Conservation (phyloP, 345 rosid species). For the Hibiscus syriacus region DNA sequence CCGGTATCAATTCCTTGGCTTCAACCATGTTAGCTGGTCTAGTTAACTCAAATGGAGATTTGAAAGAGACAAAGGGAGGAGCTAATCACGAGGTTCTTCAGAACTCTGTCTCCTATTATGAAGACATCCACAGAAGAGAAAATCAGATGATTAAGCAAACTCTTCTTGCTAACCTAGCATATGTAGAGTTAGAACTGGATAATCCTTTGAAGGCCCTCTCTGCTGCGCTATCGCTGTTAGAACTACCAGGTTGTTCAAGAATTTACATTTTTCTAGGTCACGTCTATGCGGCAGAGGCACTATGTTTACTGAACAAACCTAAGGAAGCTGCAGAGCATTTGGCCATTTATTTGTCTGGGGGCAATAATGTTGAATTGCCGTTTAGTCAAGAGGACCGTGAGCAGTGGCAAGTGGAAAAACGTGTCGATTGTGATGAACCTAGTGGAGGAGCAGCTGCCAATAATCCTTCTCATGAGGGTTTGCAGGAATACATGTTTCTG, state of each 20-base stretch:
- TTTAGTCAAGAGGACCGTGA: conserved; percentile 66
- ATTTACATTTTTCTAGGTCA: conserved; percentile 69
- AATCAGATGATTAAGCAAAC: conserved; percentile 61
- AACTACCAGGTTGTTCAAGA: conserved; percentile 63
- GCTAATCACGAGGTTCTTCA: conserved; percentile 57
- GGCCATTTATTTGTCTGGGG: conserved; percentile 56
- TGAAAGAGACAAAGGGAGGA: conserved; percentile 69
- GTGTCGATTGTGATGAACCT: conserved; percentile 62
- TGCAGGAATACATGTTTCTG: conserved; percentile 32
- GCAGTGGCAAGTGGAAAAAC: no score
- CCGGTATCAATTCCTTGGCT: conserved; percentile 30
- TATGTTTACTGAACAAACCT: conserved; percentile 70
- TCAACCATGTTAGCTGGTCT: conserved; percentile 33
- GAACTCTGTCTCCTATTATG: conserved; percentile 53
- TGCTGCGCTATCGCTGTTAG: conserved; percentile 61
- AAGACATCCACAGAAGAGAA: conserved; percentile 41
- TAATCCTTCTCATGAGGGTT: conserved; percentile 25
- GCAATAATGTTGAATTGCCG: conserved; percentile 51
- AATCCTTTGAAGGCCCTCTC: conserved; percentile 74
- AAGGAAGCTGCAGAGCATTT: conserved; percentile 78
- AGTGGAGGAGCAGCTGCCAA: conserved; percentile 34
- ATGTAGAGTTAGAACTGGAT: conserved; percentile 77
- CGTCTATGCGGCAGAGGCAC: conserved; percentile 91
- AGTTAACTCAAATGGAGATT: conserved; percentile 55
- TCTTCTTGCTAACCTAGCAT: conserved; percentile 73